Evolutionary conservation across 257 asterid genomes (phyloP), one percentile per base, ranked within the genome.

Genomic region (Lycium barbarum): DNA sequence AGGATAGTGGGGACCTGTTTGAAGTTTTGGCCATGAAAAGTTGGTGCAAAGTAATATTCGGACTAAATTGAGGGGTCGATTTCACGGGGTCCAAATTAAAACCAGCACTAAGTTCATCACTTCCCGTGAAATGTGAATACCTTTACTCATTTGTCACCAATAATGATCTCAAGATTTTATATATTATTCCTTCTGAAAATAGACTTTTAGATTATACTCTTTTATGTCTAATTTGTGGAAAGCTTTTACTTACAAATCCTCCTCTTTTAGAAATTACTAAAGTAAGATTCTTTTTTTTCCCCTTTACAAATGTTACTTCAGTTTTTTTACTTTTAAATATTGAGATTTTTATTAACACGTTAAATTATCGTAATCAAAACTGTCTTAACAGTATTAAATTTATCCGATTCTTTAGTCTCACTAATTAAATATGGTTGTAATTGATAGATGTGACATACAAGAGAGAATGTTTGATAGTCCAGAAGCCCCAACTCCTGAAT

Each of bases 11-110:
- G 90, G 88, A 35, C 85, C 68, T 66, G 35, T 63, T 82, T 82
- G 84, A 66, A 82, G 78, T 78, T 59, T 63, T 80, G 20, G 72
- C 78, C 17, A 43, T 47, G 87, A 83, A 61, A 63, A 65, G 81
- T 85, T 84, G 88, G 88, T 74, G 73, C 86, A 88, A 45, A 82
- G 80, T 80, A 65, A 86, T 88, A 88, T 79, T 78, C 84, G 78
- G 80, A 79, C 70, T 49, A 54, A 13, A 83, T 79, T 65, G 70
- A 73, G 38, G 84, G 84, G 86, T 88, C 86, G 14, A 80, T 65
- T 73, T 86, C 86, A 84, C 26, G 83, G 87, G 84, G 87, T 68
- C 86, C 86, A 58, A 80, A 82, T 47, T 43, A 68, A 38, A 49
- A 55, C 65, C 33, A 72, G 65, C 73, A 82, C 43, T 3, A 51